phyloP scores from a whole-genome alignment of 2,329 filamentous ascomycete species.

The Aschersonia sp. region DNA sequence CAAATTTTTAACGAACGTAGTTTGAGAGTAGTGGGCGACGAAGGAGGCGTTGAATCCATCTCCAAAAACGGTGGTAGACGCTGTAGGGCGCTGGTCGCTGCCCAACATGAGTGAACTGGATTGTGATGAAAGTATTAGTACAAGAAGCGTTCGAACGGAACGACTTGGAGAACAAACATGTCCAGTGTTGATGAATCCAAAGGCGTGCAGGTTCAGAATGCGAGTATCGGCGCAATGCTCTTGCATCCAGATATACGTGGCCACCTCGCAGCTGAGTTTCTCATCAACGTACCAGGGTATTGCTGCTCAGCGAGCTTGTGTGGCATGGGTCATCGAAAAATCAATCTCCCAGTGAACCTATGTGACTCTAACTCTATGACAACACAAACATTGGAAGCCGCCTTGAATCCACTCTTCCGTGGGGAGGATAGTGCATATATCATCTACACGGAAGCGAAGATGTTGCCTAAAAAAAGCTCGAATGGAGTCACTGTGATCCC shows the following conservation, averaged over 20 bases:
- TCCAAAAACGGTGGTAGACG: background rate
- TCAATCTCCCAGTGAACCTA: background rate
- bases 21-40: constrained; percentile 4
- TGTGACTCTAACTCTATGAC: constrained; percentile 6
- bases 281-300: constrained; percentile 19
- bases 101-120: background rate
- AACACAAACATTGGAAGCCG: constrained; percentile 17
- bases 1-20: constrained; percentile 5
- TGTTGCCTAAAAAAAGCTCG: constrained; percentile 5
- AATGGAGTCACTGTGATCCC: constrained; percentile 5
- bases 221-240: constrained; percentile 7
- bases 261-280: constrained; percentile 18
- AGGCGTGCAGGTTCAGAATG: constrained; percentile 11
- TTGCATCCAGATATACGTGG: constrained; percentile 10
- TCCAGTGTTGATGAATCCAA: constrained; percentile 6
- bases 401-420: constrained; percentile 12
- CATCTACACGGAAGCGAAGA: constrained; percentile 1
- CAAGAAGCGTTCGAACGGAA: background rate
- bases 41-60: background rate
- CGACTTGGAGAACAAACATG: constrained; percentile 5
- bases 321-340: constrained; percentile 14
- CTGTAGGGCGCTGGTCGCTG: background rate
- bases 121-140: background rate
- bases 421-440: constrained; percentile 1
- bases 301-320: constrained; percentile 19